Evolutionary conservation across 2,329 filamentous ascomycete genomes (phyloP).

Genomic region (Pseudofabraea citricarpa): DNA sequence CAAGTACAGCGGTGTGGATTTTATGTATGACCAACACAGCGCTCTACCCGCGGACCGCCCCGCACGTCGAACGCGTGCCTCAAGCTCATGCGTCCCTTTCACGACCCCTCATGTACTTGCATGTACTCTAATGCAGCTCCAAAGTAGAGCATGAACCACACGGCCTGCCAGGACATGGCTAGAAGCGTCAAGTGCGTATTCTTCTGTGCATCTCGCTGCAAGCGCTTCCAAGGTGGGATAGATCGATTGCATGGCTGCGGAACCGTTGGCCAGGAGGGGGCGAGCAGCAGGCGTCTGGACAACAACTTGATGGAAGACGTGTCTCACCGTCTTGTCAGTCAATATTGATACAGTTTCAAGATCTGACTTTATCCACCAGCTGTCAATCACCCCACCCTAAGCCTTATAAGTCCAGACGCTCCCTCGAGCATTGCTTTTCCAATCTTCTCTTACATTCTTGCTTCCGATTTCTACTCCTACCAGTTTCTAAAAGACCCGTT

Average conservation of each 20-base stretch:
- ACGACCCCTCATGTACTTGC: not conserved
- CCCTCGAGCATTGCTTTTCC: not conserved
- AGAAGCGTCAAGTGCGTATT: not conserved
- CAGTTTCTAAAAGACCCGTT: slow-evolving; percentile 1
- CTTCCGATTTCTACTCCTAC: slow-evolving; percentile 1
- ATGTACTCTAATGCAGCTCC: not conserved
- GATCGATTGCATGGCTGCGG: not conserved
- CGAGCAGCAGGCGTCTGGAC: not conserved
- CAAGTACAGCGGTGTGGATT: slow-evolving; percentile 1
- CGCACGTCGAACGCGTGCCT: slow-evolving; percentile 1
- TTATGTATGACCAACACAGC: slow-evolving; percentile 1
- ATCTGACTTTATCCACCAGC: slow-evolving; percentile 1
- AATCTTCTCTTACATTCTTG: not conserved
- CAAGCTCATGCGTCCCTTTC: slow-evolving; percentile 1
- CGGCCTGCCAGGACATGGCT: not conserved
- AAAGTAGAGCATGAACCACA: slow-evolving; percentile 1
- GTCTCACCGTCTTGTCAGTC: slow-evolving; percentile 1
- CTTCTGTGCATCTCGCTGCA: slow-evolving; percentile 1
- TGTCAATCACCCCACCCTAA: not conserved
- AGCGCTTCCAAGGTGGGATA: not conserved
- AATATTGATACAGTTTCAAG: slow-evolving; percentile 3
- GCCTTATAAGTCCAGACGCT: not conserved
- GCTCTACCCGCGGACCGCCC: slow-evolving; percentile 2
- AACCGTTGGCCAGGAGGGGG: not conserved
- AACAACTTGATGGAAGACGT: slow-evolving; percentile 1